Base-by-base conservation (phyloP, 176 grass and related monocot genomes). In the Carex cristatella region DNA sequence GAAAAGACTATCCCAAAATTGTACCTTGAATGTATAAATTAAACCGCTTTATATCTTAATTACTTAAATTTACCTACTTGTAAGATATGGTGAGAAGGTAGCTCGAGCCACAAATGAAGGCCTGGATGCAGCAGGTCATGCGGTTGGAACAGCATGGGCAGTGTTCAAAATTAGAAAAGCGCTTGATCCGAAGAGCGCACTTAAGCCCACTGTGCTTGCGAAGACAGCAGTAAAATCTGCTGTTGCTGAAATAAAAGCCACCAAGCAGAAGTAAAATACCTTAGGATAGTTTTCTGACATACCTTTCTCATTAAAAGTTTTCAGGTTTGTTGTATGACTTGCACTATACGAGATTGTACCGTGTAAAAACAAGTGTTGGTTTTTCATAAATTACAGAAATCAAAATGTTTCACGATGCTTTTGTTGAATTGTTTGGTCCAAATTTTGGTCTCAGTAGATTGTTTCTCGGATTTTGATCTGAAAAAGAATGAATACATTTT, bases 81-180 rank as follows among this genome's bases (percentile, higher is more conserved):
- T 68, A 85, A 92, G 94, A 76, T 97, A 97, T 5, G 94, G 94
- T 18, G 94, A 97, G 40, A 88, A 97, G 86, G 94, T 89, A 31
- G 94, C 87, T 1, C 76, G 80, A 0, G 92, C 90, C 0, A 90
- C 92, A 12, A 92, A 81, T 33, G 89, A 94, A 89, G 92, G 92
- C 42, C 55, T 97, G 2, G 92, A 89, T 30, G 94, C 90, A 0
- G 90, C 92, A 1, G 94, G 94, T 5, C 94, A 94, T 16, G 94
- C 92, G 5, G 76, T 94, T 6, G 86, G 92, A 5, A 86, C 90
- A 0, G 92, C 92, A 0, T 97, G 94, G 92, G 58, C 92, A 0
- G 87, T 97, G 84, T 92, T 94, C 87, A 94, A 94, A 91, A 91
- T 97, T 65, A 84, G 92, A 84, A 88, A 92, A 60, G 94, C 90